A percentile compares a stretch with the other conserved stretches of the same genome.
Conservation (phyloP, 768 basidiomycete genomes). For the Leucocoprinus sp. region DNA sequence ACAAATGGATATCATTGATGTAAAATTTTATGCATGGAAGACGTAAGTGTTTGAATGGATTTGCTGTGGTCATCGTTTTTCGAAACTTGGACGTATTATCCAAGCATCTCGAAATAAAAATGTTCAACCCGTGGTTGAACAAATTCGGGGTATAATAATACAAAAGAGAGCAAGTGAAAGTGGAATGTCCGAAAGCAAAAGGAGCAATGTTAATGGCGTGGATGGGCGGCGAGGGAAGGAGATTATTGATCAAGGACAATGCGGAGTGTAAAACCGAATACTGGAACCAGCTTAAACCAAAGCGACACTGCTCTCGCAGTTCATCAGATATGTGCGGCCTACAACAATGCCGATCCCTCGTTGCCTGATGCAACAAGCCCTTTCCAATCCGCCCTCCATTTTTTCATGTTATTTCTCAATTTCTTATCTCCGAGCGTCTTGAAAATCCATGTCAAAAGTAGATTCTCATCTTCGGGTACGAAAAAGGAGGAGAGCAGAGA, state of each 20-base stretch:
- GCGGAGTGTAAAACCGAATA: no score
- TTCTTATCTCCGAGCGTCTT: constrained; percentile 50
- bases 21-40: no score
- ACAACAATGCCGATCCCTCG: constrained; percentile 54
- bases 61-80: no score
- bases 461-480: constrained; percentile 84
- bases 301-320: no score
- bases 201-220: constrained; percentile 14
- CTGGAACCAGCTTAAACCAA: no score
- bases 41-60: no score
- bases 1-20: no score
- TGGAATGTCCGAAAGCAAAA: no score
- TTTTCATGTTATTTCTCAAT: constrained; percentile 56
- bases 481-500: constrained; percentile 92
- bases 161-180: neutral
- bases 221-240: no score
- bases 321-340: neutral
- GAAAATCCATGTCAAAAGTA: constrained; percentile 76
- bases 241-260: no score
- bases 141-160: neutral
- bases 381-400: constrained; percentile 80
- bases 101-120: no score
- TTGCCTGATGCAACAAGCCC: constrained; percentile 57
- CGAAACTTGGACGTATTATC: no score
- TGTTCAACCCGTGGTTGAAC: neutral